These are phyloP conservation scores for Stropharia rugosoannulata DNA, from an alignment of 768 basidiomycete species.

Conservation along the genomic window DNA sequence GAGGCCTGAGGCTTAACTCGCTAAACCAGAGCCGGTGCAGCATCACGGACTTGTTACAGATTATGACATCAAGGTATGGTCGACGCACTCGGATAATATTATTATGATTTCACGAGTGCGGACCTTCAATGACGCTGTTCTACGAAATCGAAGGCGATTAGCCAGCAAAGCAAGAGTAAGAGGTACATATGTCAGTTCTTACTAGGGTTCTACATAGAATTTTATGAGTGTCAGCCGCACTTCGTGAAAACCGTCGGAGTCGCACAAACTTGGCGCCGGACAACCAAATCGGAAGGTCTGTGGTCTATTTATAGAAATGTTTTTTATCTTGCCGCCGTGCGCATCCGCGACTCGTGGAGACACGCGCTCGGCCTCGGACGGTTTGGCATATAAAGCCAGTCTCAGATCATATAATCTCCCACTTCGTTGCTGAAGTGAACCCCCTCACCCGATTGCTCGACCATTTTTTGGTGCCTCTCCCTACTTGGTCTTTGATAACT, in stretches of 20 bases:
- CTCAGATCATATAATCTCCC: not conserved
- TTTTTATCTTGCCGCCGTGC: not conserved
- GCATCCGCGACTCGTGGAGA: constrained; percentile 1
- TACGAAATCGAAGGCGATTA: too few species aligned
- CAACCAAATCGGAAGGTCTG: constrained; percentile 1
- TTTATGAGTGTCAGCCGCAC: not conserved
- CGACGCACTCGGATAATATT: too few species aligned
- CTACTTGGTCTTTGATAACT: not conserved
- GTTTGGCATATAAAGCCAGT: constrained; percentile 1
- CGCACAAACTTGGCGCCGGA: not conserved
- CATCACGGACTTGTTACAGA: too few species aligned
- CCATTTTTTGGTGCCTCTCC: not conserved
- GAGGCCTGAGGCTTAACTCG: too few species aligned
- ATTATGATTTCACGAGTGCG: too few species aligned
- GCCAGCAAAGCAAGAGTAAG: too few species aligned
- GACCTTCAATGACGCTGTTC: too few species aligned
- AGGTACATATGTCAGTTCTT: too few species aligned
- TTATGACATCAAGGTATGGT: too few species aligned
- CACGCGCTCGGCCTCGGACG: not conserved
- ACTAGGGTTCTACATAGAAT: too few species aligned
- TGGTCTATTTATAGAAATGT: not conserved
- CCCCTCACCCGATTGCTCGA: not conserved
- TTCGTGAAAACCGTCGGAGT: not conserved
- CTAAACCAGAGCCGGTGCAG: too few species aligned
- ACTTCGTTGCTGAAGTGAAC: not conserved